Evolutionary conservation across 495 filamentous ascomycete species (phyloP).

Genomic region (Hypoxylon intermedium): DNA sequence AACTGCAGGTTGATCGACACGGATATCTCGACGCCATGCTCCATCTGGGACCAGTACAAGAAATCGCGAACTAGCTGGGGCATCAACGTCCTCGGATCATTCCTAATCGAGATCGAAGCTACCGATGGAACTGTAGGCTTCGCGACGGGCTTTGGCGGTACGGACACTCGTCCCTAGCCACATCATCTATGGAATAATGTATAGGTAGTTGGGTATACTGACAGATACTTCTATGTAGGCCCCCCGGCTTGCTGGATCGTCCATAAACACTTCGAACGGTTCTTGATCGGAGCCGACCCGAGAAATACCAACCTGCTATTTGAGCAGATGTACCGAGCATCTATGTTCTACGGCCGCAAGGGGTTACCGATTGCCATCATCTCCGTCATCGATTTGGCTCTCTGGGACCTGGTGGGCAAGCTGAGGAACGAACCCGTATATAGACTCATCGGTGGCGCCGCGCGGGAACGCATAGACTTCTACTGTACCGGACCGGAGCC

Average conservation of each 20-base stretch:
- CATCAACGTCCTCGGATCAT: constrained; percentile 92
- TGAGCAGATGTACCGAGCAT: constrained; percentile 94
- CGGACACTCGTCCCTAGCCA: constrained; percentile 11
- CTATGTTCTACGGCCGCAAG: constrained; percentile 95
- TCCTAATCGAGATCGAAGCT: constrained; percentile 90
- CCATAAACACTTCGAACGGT: constrained; percentile 88
- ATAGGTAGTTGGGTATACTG: background rate
- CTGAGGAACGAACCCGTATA: constrained; percentile 91
- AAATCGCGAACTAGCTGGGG: constrained; percentile 90
- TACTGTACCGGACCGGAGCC: constrained; percentile 94
- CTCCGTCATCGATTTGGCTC: constrained; percentile 87
- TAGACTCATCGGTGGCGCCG: constrained; percentile 88
- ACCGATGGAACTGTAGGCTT: constrained; percentile 90
- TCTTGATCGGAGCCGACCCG: constrained; percentile 86
- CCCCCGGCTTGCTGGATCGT: constrained; percentile 93
- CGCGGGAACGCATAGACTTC: constrained; percentile 79
- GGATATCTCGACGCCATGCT: constrained; percentile 90
- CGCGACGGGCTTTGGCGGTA: constrained; percentile 89
- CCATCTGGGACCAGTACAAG: constrained; percentile 84
- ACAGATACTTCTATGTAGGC: constrained; percentile 50
- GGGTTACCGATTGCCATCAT: constrained; percentile 89
- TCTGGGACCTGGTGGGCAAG: constrained; percentile 92
- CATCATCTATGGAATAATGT: background rate
- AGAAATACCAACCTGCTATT: constrained; percentile 87
- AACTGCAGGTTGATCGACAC: constrained; percentile 76